phyloP scores from a whole-genome alignment of 805 yeast genomes.

The Wickerhamiella bombiphila region DNA sequence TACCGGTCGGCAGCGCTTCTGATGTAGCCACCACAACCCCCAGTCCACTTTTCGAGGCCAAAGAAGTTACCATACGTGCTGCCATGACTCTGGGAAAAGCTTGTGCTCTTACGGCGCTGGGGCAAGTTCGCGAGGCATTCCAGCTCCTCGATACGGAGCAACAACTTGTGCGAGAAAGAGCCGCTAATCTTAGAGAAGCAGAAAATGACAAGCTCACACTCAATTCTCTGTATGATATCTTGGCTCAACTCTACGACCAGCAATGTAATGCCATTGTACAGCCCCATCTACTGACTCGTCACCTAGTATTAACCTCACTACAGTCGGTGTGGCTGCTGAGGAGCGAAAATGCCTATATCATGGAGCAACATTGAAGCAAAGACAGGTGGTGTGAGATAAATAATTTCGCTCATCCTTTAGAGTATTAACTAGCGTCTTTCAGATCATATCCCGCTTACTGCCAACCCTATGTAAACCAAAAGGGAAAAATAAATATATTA shows the following conservation, averaged over 20 bases:
- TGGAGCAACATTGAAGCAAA: too few relatives aligned
- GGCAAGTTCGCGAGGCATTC: not conserved
- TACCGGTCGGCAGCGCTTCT: not conserved
- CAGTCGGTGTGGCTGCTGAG: not conserved
- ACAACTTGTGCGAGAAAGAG: not conserved
- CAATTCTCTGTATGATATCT: not conserved
- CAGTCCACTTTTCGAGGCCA: not conserved
- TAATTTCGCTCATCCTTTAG: too few relatives aligned
- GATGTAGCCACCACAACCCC: not conserved
- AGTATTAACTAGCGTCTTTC: too few relatives aligned
- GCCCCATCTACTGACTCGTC: not conserved
- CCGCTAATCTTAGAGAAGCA: not conserved
- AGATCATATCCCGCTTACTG: too few relatives aligned
- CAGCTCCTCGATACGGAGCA: not conserved
- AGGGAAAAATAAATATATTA: slow-evolving; percentile 3
- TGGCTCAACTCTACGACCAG: not conserved
- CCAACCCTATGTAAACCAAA: too few relatives aligned
- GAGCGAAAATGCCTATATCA: too few relatives aligned
- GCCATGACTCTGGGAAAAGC: not conserved
- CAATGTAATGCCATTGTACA: not conserved
- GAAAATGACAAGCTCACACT: not conserved
- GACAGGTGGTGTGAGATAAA: too few relatives aligned
- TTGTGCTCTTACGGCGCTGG: not conserved
- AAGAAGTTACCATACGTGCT: not conserved
- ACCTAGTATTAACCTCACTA: not conserved